Percentiles rank a stretch among this genome's conserved stretches.
Evolutionary conservation across 495 filamentous ascomycete species (phyloP).

Genomic region (Trichoderma asperelloides): DNA sequence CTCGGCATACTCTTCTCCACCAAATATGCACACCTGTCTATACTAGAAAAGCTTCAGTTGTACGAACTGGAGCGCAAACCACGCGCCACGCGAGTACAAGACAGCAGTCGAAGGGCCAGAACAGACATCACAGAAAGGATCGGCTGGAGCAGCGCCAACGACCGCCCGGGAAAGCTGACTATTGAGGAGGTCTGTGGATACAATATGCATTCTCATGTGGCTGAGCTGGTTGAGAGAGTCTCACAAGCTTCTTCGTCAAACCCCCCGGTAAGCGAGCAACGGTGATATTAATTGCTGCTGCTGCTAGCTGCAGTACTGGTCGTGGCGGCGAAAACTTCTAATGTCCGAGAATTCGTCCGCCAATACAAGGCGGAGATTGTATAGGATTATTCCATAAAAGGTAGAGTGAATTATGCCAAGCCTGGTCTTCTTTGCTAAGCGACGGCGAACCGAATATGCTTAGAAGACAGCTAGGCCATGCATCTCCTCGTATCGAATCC

Average conservation of each 20-base stretch:
- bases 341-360: not conserved
- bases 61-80: constrained; percentile 41
- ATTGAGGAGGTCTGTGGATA: constrained; percentile 44
- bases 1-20: constrained; percentile 25
- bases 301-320: not conserved
- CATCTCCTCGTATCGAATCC: constrained; percentile 10
- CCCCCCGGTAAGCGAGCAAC: not conserved
- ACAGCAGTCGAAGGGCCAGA: constrained; percentile 33
- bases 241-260: not conserved
- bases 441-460: not conserved
- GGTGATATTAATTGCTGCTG: not conserved
- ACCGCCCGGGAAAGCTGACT: constrained; percentile 36
- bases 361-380: not conserved
- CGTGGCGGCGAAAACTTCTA: too few relatives aligned
- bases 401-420: not conserved
- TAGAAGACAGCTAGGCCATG: constrained; percentile 8
- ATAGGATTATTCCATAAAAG: not conserved
- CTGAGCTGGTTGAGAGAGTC: not conserved
- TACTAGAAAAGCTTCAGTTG: constrained; percentile 35
- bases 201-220: constrained; percentile 7
- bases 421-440: not conserved
- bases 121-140: constrained; percentile 44
- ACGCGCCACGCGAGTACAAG: constrained; percentile 36
- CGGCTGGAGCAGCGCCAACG: constrained; percentile 29
- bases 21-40: constrained; percentile 19